Evolutionary conservation across 2,329 filamentous ascomycete species (phyloP).

Genomic region (Colletotrichum orchidophilum): DNA sequence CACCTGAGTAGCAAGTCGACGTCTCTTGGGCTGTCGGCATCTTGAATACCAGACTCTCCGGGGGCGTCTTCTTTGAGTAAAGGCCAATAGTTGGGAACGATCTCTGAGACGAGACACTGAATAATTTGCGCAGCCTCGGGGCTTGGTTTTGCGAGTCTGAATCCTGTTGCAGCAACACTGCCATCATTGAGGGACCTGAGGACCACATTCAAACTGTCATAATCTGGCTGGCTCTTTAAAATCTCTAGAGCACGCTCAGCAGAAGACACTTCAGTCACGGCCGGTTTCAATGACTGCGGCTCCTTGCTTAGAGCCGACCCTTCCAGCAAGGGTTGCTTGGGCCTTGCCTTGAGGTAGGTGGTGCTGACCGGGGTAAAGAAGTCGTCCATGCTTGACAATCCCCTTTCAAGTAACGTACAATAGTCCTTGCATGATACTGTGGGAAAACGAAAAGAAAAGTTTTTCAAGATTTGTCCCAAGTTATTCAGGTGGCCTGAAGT

Average conservation of each 20-base stretch:
- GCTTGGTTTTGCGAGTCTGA: constrained; percentile 67
- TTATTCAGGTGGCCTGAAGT: not conserved
- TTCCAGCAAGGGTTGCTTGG: constrained; percentile 49
- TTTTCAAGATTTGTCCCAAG: not conserved
- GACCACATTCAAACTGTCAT: constrained; percentile 61
- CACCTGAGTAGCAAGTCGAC: constrained; percentile 66
- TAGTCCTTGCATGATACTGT: not conserved
- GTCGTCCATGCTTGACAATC: constrained; percentile 58
- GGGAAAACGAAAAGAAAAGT: not conserved
- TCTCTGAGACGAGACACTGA: constrained; percentile 77
- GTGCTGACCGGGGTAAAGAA: constrained; percentile 65
- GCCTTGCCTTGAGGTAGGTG: constrained; percentile 53
- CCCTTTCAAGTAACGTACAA: not conserved
- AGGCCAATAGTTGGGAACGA: constrained; percentile 85
- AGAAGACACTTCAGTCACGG: constrained; percentile 35
- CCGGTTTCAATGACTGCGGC: constrained; percentile 15
- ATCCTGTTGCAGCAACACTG: constrained; percentile 47
- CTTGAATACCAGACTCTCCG: constrained; percentile 26
- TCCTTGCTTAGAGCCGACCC: constrained; percentile 42
- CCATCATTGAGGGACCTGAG: constrained; percentile 61
- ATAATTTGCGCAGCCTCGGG: constrained; percentile 79
- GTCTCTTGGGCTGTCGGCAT: constrained; percentile 44
- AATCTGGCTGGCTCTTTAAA: constrained; percentile 70
- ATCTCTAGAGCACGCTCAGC: constrained; percentile 65
- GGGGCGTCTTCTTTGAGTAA: constrained; percentile 60